Evolutionary conservation across 495 filamentous ascomycete species (phyloP), one percentile per base, ranked within the genome.

Genomic region (Cudoniella acicularis): DNA sequence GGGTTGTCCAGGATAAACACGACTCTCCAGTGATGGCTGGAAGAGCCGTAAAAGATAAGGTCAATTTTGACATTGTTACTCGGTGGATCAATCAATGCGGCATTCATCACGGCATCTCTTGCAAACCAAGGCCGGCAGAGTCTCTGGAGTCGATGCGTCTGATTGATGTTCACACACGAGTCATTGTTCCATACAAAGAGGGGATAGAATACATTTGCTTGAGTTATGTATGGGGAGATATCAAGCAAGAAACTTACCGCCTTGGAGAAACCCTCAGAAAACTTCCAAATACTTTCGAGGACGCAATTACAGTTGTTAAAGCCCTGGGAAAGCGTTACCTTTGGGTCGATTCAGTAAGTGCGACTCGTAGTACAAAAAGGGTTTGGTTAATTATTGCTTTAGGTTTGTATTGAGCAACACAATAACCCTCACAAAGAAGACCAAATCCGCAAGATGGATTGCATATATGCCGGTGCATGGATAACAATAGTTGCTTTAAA

Each of bases 171-270:
- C 43, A 47, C n/a, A 8, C 13, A 21, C 13, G 43, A 4, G 16
- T n/a, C 20, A 47, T 17, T 21, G 43, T 47, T 4, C 4, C 13
- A n/a, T 47, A 47, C 43, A 4, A 47, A n/a, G 6, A 4, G 6
- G 43, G 20, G 8, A 17, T 17, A 8, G 16, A 47, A 47, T 47
- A 47, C 17, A 4, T 47, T 1, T 36, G 30, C 30, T 46, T 66
- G 55, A 66, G 63, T 36, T 66, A 66, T 49, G 63, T 66, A 9
- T 66, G 63, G 63, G 63, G 63, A 20, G 13, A 48, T 23, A 41
- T 58, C 20, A 47, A 36, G 9, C 47, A 40, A 43, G 20, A 48
- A 11, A 21, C 21, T 25, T 43, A 58, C 23, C 23, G 45, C 45
- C 47, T 56, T 30, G 58, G 62, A 25, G 20, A 57, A 48, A 49